phyloP scores from a whole-genome alignment of 2,329 filamentous ascomycete species.

The Chrysosphaeria jannelii region DNA sequence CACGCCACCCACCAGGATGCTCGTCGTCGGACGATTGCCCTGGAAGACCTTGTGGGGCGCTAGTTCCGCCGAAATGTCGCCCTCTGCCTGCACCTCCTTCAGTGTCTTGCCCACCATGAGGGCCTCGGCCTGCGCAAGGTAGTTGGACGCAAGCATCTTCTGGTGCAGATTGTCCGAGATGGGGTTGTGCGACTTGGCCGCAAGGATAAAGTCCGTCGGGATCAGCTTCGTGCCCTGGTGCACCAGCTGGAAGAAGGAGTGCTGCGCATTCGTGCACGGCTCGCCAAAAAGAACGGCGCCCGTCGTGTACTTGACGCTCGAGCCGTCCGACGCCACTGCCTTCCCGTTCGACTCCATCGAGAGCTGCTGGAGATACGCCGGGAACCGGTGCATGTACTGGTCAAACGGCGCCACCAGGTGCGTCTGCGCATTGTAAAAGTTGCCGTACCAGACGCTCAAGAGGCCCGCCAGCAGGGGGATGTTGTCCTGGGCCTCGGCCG shows the following conservation, averaged over 20 bases:
- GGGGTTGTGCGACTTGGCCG: constrained; percentile 89
- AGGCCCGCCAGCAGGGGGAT: constrained; percentile 81
- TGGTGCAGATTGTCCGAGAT: constrained; percentile 81
- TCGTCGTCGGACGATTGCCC: constrained; percentile 88
- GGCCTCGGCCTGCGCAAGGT: constrained; percentile 66
- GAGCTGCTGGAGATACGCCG: constrained; percentile 92
- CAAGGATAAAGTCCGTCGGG: constrained; percentile 90
- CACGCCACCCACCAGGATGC: constrained; percentile 63
- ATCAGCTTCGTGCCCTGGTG: constrained; percentile 99
- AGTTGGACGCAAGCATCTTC: constrained; percentile 82
- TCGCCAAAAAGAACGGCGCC: constrained; percentile 91
- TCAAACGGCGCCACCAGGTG: constrained; percentile 98
- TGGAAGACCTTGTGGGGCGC: constrained; percentile 98
- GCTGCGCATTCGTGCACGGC: constrained; percentile 94
- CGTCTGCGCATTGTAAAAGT: constrained; percentile 96
- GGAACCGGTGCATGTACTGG: constrained; percentile 97
- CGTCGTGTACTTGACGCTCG: constrained; percentile 89
- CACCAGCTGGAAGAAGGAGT: constrained; percentile 98
- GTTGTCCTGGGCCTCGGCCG: constrained; percentile 74
- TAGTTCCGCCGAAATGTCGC: constrained; percentile 33
- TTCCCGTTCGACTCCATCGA: constrained; percentile 99
- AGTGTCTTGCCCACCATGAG: constrained; percentile 76
- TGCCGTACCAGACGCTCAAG: constrained; percentile 91
- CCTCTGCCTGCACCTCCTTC: constrained; percentile 50
- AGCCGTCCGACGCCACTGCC: constrained; percentile 66